Evolutionary conservation across 2,329 filamentous ascomycete genomes (phyloP).

Genomic region (Leptographium radiaticola): DNA sequence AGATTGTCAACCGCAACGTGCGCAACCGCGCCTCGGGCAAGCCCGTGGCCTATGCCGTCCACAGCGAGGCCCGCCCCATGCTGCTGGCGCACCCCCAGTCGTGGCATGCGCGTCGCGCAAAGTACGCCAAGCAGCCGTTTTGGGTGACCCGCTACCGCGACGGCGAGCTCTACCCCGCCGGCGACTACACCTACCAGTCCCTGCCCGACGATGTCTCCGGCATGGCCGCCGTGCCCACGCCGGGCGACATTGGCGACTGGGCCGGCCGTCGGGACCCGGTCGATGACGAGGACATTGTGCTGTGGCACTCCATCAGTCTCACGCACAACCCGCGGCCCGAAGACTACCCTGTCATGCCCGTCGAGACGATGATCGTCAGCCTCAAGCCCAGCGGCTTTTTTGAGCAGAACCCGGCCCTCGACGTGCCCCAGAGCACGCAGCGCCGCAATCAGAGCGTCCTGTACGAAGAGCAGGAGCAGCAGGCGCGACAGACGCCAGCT

Average conservation of each 20-base stretch:
- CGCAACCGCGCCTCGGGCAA: constrained; percentile 28
- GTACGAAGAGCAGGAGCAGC: neutral
- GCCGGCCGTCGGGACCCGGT: constrained; percentile 8
- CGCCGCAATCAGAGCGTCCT: constrained; percentile 18
- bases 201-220: neutral
- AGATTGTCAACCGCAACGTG: constrained; percentile 30
- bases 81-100: constrained; percentile 25
- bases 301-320: constrained; percentile 45
- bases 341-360: constrained; percentile 58
- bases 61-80: constrained; percentile 30
- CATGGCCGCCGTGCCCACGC: constrained; percentile 3
- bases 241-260: constrained; percentile 3
- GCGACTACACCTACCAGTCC: constrained; percentile 33
- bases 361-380: constrained; percentile 36
- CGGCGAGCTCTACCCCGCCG: constrained; percentile 27
- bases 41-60: constrained; percentile 31
- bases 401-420: constrained; percentile 32
- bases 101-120: constrained; percentile 24
- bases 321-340: constrained; percentile 53
- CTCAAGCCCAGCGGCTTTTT: constrained; percentile 43
- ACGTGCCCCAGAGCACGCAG: constrained; percentile 29
- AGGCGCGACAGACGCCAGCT: too few species aligned
- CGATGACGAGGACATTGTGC: constrained; percentile 19
- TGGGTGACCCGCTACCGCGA: constrained; percentile 32
- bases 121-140: constrained; percentile 27